Conservation (phyloP, 352 stramenopile species). For the Pythium coloratum region DNA sequence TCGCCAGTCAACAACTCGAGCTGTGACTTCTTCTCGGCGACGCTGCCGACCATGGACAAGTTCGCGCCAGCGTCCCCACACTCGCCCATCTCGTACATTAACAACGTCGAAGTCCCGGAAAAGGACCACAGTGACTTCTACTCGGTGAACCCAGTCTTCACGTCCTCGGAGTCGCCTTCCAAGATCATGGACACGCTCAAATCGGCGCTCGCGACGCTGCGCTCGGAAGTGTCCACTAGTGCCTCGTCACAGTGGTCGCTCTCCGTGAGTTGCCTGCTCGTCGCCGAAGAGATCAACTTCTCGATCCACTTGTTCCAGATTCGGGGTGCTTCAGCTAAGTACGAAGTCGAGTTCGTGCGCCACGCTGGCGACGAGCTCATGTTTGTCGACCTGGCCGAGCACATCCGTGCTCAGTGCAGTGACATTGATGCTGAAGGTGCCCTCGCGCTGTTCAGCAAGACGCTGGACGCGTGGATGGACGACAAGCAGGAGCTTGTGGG, state of each 20-base stretch:
- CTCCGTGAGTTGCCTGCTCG: constrained; percentile 52
- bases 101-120: constrained; percentile 47
- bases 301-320: constrained; percentile 50
- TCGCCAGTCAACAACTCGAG: constrained; percentile 12
- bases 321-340: constrained; percentile 25
- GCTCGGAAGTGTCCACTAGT: constrained; percentile 39
- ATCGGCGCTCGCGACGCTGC: constrained; percentile 34
- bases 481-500: constrained; percentile 47
- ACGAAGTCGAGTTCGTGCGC: constrained; percentile 63
- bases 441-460: constrained; percentile 45
- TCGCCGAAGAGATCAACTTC: constrained; percentile 70
- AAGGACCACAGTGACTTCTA: constrained; percentile 52
- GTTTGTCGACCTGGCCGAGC: constrained; percentile 56
- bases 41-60: constrained; percentile 18
- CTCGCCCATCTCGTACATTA: constrained; percentile 42
- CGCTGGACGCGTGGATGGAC: constrained; percentile 60
- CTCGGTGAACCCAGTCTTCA: constrained; percentile 54
- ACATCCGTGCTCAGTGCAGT: constrained; percentile 50
- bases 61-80: constrained; percentile 32
- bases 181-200: constrained; percentile 58
- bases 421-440: constrained; percentile 62
- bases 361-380: constrained; percentile 50
- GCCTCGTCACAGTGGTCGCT: constrained; percentile 44
- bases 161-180: constrained; percentile 35
- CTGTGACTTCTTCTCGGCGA: constrained; percentile 24